Base-by-base conservation (phyloP, 1,139 yeast species). In the Nadsonia starkeyi-henricii region DNA sequence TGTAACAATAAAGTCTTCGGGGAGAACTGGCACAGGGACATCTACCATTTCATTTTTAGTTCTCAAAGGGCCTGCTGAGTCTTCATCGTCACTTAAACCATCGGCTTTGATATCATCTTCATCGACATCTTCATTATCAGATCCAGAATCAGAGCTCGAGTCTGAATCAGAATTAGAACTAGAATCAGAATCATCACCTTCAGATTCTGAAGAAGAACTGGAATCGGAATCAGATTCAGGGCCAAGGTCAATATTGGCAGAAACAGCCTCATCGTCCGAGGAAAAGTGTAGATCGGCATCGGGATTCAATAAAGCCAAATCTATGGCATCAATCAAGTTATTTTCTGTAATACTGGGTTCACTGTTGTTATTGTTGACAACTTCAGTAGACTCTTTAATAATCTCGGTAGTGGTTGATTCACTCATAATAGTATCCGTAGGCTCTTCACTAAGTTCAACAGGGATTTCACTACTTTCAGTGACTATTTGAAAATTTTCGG, bases 21-120 rank as follows among this genome's bases (percentile, higher is more conserved):
- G 95, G 1, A 89, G 65, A 9, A 68, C 63, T 0, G 85, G 84
- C 0, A 88, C 83, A 1, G 69, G 70, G 56, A 81, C 95, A 49
- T 85, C 85, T 0, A 67, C 55, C 1, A 80, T 63, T 61, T 91
- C 98, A 59, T 91, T 83, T 52, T 78, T 80, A 0, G 97, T 86
- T 44, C 70, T 65, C 20, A 89, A 82, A 0, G 95, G 94, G 1
- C 74, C 79, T 1, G 67, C 73, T 0, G 70, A 77, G 42, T 54
- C 54, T 41, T 53, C 55, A 48, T 54, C 53, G 48, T 55, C 52
- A n/a, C 54, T 52, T 47, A 62, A 57, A 47, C 54, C 53, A 4
- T 48, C 51, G n/a, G 45, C 52, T 8, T 48, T 54, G 13, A 48
- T 17, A 13, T 39, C 45, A 4, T 52, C 55, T 1, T 45, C 50